Evolutionary conservation across 163 green algal species (phyloP), one percentile per base, ranked within the genome.

Genomic region (Volvox carteri): DNA sequence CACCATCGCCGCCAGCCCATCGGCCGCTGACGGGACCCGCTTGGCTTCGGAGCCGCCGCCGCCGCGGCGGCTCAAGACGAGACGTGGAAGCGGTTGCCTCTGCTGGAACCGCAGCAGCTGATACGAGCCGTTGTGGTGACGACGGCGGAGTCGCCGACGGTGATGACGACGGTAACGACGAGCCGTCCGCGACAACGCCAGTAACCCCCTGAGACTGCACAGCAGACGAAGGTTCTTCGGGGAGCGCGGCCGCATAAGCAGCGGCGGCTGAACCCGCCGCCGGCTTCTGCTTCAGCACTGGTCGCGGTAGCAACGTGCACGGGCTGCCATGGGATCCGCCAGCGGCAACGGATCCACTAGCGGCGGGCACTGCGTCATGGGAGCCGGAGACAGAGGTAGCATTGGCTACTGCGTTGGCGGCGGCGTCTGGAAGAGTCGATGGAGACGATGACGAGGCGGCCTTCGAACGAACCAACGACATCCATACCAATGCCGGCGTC

Each of bases 401-500:
- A n/a, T 7, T 5, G 41, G 72, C 39, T 30, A 30, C 41, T 9
- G n/a, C 44, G 14, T 37, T 4, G 73, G 23, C 42, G 25, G 42
- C 42, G 46, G 28, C 44, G 30, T 44, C 18, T 42, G n/a, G 33
- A 5, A 12, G 7, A 19, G 5, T 19, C 54, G 28, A 23, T 65
- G 25, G 39, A 14, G 41, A 14, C 4, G n/a, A 39, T 52, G 72
- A 33, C 8, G 72, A n/a, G 28, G 21, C 44, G 23, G 44, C n/a
- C 18, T 37, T 6, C 25, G 8, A 21, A 28, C 79, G 60, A 14
- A 80, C 46, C 46, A 87, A 46, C 19, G 81, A 46, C 21, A 21
- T 56, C 81, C 81, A 87, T 2, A 70, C 81, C 8, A 70, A 65
- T 11, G 62, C 35, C 33, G 81, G 81, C 30, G 81, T 72, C 65